These are phyloP conservation scores for Crithidia expoeki DNA, from an alignment of 208 protist genomes.

Conservation along the genomic window DNA sequence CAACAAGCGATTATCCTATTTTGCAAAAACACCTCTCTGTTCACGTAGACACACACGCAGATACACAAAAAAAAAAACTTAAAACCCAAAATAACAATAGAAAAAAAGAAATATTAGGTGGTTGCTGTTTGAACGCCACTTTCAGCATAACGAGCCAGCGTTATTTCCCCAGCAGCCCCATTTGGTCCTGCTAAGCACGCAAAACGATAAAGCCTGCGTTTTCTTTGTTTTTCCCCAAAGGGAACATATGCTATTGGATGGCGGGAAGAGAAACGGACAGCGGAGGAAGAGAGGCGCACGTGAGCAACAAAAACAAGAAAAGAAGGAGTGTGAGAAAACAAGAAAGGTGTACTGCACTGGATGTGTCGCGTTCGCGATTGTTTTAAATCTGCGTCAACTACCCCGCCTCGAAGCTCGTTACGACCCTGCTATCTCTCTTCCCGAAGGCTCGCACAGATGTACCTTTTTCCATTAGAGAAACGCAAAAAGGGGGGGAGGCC, in stretches of 20 bases:
- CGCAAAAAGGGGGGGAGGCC: no score
- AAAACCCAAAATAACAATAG: background rate
- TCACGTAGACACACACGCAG: background rate
- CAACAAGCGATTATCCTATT: background rate
- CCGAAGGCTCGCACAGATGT: no score
- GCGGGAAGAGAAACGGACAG: background rate
- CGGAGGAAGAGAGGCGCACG: slow-evolving; percentile 2
- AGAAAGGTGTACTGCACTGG: no score
- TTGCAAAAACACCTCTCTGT: background rate
- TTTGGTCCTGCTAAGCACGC: background rate
- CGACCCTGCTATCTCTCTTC: no score
- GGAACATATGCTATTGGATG: background rate
- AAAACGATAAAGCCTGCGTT: background rate
- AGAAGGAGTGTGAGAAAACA: background rate
- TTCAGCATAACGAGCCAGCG: slow-evolving; percentile 10
- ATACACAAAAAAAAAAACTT: background rate
- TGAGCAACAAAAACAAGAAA: background rate
- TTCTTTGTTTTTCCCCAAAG: slow-evolving; percentile 4
- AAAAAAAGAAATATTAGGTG: slow-evolving; percentile 5
- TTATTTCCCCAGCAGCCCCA: slow-evolving; percentile 13
- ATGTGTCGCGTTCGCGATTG: background rate
- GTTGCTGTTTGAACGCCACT: background rate
- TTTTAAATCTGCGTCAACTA: background rate
- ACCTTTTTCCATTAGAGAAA: no score
- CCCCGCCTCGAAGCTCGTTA: no score